Base-by-base conservation (phyloP, 2,329 filamentous ascomycete genomes). In the Aspergillus pseudoglaucus region DNA sequence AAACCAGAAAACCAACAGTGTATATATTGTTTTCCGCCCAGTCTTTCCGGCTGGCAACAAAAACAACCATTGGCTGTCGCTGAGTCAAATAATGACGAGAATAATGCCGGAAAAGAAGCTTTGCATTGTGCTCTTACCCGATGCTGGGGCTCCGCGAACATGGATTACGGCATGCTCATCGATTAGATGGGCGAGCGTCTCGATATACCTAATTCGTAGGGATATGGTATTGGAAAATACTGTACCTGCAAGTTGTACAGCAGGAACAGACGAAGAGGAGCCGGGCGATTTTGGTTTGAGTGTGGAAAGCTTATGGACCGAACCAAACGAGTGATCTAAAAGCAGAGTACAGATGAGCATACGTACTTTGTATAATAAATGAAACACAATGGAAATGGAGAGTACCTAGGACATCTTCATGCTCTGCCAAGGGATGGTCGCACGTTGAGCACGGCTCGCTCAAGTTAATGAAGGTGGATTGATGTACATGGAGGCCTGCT, bases 51-150 rank as follows among this genome's bases (percentile, higher is more conserved):
- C 14, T 17, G 17, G 17, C 37, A 39, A 39, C 37, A 20, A 39
- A 39, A 2, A 18, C 37, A 39, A 39, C 20, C 14, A 0, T 22
- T 39, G 37, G 37, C 37, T 20, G 37, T 39, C 17, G 15, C 37
- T 39, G 37, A 39, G 37, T 39, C 37, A 39, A 39, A 39, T 39
- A 12, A 39, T 39, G 37, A 1, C 37, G 17, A 9, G 25, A 41
- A 9, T 44, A 48, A 44, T 48, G 37, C 32, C 42, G 20, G 25
- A 42, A 25, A 42, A 51, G 49, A 41, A 52, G 44, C 37, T 37
- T 20, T 9, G 47, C 49, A 52, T 39, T 17, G 40, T 46, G 35
- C 37, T 52, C 40, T 52, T 52, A 15, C 49, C 49, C 7, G 42
- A 44, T 20, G 49, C 20, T 1, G 49, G 49, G 22, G 49, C 46